phyloP scores from a whole-genome alignment of 306 rosid genomes.

The Prunus persica region Prunus_persica_NCBIv2 NC_034009.1:38901001-38901500 shows the following conservation, averaged over 20 bases:
- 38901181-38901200: background rate
- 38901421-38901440: constrained; percentile 96
- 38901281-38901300: background rate
- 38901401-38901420: constrained; percentile 85
- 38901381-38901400: constrained; percentile 53
- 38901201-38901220: background rate
- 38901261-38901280: background rate
- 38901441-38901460: constrained; percentile 69
- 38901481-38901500: constrained; percentile 95
- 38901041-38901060: background rate
- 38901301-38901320: background rate
- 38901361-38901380: background rate
- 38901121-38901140: background rate
- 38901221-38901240: background rate
- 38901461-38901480: constrained; percentile 88
- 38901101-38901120: background rate
- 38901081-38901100: background rate
- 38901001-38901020: background rate
- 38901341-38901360: constrained; percentile 14
- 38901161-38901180: background rate
- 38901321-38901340: background rate
- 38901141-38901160: background rate
- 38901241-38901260: background rate
- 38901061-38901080: background rate
- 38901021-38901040: background rate